These are phyloP conservation scores for Rhizopus stolonifer DNA, from an alignment of 371 early-diverging fungal species.

Conservation along the genomic window DNA sequence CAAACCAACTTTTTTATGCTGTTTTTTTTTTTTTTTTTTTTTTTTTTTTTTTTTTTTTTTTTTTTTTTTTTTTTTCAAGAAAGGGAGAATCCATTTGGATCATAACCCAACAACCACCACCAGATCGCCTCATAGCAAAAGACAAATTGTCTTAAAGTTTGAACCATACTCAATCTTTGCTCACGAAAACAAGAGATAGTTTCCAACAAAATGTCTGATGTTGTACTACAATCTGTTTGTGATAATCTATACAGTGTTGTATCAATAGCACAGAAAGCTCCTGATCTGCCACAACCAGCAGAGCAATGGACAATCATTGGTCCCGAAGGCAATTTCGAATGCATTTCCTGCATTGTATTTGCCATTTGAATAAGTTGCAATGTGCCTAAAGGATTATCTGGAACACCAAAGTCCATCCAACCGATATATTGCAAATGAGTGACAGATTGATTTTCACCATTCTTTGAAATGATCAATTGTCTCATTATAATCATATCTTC, in stretches of 20 bases:
- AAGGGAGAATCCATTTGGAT: no score
- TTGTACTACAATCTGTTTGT: constrained; percentile 6
- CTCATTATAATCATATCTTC: constrained; percentile 40
- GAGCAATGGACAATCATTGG: constrained; percentile 93
- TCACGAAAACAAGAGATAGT: constrained; percentile 72
- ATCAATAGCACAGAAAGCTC: constrained; percentile 89
- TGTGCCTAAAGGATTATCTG: constrained; percentile 60
- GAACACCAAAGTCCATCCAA: constrained; percentile 90
- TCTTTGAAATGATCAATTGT: constrained; percentile 12
- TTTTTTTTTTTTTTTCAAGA: no score
- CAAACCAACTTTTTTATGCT: background rate
- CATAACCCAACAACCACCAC: constrained; percentile 51
- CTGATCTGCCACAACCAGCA: constrained; percentile 97
- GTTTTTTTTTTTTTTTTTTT: no score
- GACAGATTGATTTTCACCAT: constrained; percentile 27
- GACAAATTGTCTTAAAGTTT: constrained; percentile 84
- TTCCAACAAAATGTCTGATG: constrained; percentile 57
- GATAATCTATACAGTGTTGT: constrained; percentile 47
- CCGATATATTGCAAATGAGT: constrained; percentile 81
- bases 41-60: no score
- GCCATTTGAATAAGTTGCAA: constrained; percentile 65
- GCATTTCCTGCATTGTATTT: constrained; percentile 36
- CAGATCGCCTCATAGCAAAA: constrained; percentile 89
- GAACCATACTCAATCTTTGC: constrained; percentile 86
- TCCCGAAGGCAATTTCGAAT: constrained; percentile 27